These are phyloP conservation scores for Corylus americana DNA, from an alignment of 306 rosid species.

Conservation along the genomic window DNA sequence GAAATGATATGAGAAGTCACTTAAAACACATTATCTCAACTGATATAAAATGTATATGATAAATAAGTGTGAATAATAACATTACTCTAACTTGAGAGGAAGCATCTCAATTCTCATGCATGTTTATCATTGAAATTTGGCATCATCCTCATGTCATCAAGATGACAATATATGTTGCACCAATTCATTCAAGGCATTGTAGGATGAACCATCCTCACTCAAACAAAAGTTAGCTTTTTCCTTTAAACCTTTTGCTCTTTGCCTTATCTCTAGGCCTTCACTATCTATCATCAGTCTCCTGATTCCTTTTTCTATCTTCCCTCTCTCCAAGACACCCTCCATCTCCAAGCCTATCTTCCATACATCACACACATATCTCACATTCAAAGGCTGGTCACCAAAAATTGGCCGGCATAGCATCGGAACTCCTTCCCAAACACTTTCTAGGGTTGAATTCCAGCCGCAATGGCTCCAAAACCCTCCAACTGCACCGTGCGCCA, in stretches of 20 bases:
- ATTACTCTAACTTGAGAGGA: too few species aligned
- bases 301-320: not conserved
- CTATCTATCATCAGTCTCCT: not conserved
- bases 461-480: not conserved
- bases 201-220: not conserved
- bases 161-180: not conserved
- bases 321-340: conserved; percentile 1
- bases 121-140: not conserved
- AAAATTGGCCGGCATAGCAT: not conserved
- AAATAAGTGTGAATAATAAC: too few species aligned
- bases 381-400: not conserved
- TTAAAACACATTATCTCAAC: too few species aligned
- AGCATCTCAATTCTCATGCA: too few species aligned
- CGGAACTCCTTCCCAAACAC: not conserved
- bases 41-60: too few species aligned
- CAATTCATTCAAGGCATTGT: conserved; percentile 4
- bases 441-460: not conserved
- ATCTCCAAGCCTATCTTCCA: conserved; percentile 1
- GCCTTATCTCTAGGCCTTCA: not conserved
- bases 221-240: not conserved
- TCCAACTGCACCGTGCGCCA: not conserved
- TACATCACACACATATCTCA: not conserved
- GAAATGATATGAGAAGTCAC: too few species aligned
- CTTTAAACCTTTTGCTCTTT: not conserved
- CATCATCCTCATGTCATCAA: not conserved